These are phyloP conservation scores for Huntiella decipiens DNA, from an alignment of 2,329 filamentous ascomycete genomes.

Conservation along the genomic window DNA sequence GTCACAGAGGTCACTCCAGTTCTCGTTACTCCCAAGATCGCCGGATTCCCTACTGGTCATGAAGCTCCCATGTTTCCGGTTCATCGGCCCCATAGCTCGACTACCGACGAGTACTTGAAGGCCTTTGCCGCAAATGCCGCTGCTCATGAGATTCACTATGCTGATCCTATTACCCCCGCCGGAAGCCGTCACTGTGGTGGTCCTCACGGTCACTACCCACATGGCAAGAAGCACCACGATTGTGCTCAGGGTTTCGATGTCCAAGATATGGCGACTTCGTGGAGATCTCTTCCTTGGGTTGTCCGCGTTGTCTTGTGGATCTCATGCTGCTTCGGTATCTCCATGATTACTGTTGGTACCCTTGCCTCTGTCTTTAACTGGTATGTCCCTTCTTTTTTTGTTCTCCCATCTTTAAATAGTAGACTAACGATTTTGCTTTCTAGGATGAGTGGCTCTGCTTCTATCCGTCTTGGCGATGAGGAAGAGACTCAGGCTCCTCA, in stretches of 20 bases:
- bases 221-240: background rate
- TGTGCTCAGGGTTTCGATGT: background rate
- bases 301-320: slow-evolving; percentile 6
- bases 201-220: background rate
- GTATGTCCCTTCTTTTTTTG: slow-evolving; percentile 1
- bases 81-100: background rate
- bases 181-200: background rate
- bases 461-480: slow-evolving; percentile 6
- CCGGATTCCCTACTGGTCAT: no score
- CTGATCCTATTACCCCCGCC: background rate
- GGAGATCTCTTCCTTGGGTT: slow-evolving; percentile 7
- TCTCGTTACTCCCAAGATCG: no score
- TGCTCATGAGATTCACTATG: background rate
- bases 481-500: background rate
- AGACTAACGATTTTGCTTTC: background rate
- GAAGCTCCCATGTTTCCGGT: background rate
- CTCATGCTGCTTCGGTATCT: slow-evolving; percentile 7
- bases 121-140: background rate
- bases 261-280: slow-evolving; percentile 2
- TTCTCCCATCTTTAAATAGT: background rate
- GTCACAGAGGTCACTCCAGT: no score
- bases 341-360: slow-evolving; percentile 3
- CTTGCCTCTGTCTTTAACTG: slow-evolving; percentile 1
- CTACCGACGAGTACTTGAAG: slow-evolving; percentile 6
- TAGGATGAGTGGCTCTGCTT: background rate